Conservation (phyloP, 441 rosid genomes). For the Breynia disticha region DNA sequence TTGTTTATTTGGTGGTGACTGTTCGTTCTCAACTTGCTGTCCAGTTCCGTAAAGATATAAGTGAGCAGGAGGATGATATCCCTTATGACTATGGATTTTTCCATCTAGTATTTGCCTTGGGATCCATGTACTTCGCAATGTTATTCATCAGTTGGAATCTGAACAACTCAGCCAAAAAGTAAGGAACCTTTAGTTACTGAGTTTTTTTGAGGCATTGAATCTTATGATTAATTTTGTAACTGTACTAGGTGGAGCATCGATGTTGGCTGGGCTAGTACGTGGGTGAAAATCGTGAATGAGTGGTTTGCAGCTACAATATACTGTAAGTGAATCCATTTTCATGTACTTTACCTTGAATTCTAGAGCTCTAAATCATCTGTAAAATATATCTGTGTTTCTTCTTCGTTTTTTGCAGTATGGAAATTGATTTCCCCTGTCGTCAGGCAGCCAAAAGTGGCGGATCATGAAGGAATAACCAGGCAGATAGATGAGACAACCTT, state of each 20-base stretch:
- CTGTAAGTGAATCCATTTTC: conserved; percentile 33
- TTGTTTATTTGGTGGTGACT: conserved; percentile 1
- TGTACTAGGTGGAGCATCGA: conserved; percentile 76
- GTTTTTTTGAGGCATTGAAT: neutral
- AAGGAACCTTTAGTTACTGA: conserved; percentile 12
- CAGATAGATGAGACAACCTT: conserved; percentile 15
- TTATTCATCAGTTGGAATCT: conserved; percentile 87
- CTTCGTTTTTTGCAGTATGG: conserved; percentile 50
- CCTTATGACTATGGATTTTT: conserved; percentile 74
- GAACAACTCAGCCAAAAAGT: conserved; percentile 43
- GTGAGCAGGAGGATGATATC: conserved; percentile 44
- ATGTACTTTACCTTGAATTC: neutral
- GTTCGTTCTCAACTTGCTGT: too few species aligned
- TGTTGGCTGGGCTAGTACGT: conserved; percentile 87
- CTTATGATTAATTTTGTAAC: conserved; percentile 2
- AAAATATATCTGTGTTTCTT: neutral
- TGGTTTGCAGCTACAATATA: conserved; percentile 81
- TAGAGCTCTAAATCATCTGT: neutral
- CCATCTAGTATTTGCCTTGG: conserved; percentile 73
- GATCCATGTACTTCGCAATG: conserved; percentile 94
- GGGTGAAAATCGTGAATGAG: conserved; percentile 84
- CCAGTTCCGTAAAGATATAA: conserved; percentile 57
- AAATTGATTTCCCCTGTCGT: conserved; percentile 57
- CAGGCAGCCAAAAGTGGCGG: conserved; percentile 42
- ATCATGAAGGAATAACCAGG: conserved; percentile 28